Evolutionary conservation across 192 early-diverging fungal genomes (phyloP).

Genomic region (Coemansia sp.): DNA sequence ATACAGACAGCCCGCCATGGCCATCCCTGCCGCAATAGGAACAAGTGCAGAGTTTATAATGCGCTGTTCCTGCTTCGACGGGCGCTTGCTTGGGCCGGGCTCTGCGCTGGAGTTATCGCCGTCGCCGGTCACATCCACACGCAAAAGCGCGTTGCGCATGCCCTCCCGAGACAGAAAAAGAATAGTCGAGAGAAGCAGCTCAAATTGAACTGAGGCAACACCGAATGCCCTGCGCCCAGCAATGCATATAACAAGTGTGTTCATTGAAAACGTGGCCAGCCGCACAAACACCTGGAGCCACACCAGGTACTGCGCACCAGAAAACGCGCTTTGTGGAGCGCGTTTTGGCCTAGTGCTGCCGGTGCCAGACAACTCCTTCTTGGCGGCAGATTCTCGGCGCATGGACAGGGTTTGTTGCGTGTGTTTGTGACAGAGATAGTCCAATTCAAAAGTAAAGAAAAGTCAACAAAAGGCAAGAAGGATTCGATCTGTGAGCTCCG

Average conservation of each 20-base stretch:
- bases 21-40: conserved; percentile 49
- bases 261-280: conserved; percentile 77
- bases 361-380: neutral
- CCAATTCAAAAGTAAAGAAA: too few species aligned
- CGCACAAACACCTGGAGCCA: conserved; percentile 73
- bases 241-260: conserved; percentile 72
- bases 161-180: conserved; percentile 89
- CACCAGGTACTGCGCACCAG: conserved; percentile 73
- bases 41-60: conserved; percentile 43
- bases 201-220: conserved; percentile 76
- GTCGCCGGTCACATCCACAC: conserved; percentile 30
- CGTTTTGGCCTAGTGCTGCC: neutral
- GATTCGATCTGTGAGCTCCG: too few species aligned
- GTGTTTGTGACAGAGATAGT: too few species aligned
- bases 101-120: neutral
- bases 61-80: conserved; percentile 20
- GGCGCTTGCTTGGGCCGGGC: neutral
- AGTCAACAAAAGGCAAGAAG: too few species aligned
- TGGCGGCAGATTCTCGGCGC: neutral
- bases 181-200: conserved; percentile 85
- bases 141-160: conserved; percentile 69
- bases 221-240: conserved; percentile 75
- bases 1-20: conserved; percentile 55
- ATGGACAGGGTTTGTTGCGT: too few species aligned
- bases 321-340: conserved; percentile 45